Conservation (phyloP, 441 rosid species). For the Cnidoscolus chayamansa region DNA sequence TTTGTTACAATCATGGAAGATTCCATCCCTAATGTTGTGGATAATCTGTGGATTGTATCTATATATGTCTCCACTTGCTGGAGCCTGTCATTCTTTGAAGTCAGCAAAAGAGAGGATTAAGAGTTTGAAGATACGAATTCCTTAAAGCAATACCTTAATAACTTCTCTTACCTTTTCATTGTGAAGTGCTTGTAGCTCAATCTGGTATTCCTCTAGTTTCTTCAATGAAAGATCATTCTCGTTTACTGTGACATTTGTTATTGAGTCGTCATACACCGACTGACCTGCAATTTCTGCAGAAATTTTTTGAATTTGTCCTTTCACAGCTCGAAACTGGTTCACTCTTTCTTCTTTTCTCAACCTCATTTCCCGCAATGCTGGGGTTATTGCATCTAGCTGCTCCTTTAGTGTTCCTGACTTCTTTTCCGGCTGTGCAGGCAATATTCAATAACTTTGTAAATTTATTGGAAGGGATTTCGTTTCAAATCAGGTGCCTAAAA, state of each 20-base stretch:
- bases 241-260: slow-evolving; percentile 55
- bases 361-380: slow-evolving; percentile 85
- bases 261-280: slow-evolving; percentile 61
- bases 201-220: slow-evolving; percentile 86
- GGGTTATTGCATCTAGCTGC: slow-evolving; percentile 88
- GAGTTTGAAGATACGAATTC: background rate
- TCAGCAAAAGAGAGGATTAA: slow-evolving; percentile 20
- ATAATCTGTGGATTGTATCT: slow-evolving; percentile 53
- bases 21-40: slow-evolving; percentile 82
- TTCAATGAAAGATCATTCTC: slow-evolving; percentile 84
- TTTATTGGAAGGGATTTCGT: background rate
- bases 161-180: slow-evolving; percentile 65
- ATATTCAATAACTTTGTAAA: background rate
- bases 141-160: background rate
- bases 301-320: slow-evolving; percentile 80
- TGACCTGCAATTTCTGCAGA: slow-evolving; percentile 87
- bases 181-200: slow-evolving; percentile 76
- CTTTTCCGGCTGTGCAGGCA: slow-evolving; percentile 70
- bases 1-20: slow-evolving; percentile 94
- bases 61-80: slow-evolving; percentile 75
- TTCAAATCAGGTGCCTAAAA: background rate
- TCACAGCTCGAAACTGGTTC: slow-evolving; percentile 68
- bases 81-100: slow-evolving; percentile 72
- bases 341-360: slow-evolving; percentile 81
- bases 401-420: slow-evolving; percentile 77